Percentiles rank a stretch among this genome's conserved stretches.
phyloP scores from a whole-genome alignment of 495 filamentous ascomycete species.

The Penicillium tannophilum region DNA sequence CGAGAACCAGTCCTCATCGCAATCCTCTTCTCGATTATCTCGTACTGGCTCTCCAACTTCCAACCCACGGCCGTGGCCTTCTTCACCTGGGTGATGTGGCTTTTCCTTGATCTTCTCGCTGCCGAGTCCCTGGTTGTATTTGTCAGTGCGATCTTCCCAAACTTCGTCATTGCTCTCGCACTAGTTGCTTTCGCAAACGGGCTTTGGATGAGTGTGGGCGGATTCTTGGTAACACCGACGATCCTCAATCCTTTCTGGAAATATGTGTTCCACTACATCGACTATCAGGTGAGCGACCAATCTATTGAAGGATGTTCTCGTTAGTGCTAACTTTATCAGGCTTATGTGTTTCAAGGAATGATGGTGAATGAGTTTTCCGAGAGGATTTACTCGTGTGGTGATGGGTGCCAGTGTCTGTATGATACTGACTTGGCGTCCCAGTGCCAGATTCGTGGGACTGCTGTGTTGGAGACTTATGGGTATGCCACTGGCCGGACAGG shows the following conservation, averaged over 20 bases:
- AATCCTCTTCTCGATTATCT: constrained; percentile 69
- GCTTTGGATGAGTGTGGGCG: constrained; percentile 81
- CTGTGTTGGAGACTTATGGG: constrained; percentile 66
- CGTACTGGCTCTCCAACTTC: constrained; percentile 82
- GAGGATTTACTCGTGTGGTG: constrained; percentile 61
- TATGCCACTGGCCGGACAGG: constrained; percentile 64
- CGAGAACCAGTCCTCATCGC: constrained; percentile 60
- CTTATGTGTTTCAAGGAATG: constrained; percentile 87
- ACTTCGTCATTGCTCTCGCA: constrained; percentile 76
- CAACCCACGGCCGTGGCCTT: constrained; percentile 64
- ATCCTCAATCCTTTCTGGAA: constrained; percentile 80
- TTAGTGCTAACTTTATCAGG: constrained; percentile 25
- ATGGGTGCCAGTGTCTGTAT: constrained; percentile 69
- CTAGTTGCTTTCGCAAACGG: constrained; percentile 81
- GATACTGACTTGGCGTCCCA: constrained; percentile 58
- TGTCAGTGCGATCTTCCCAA: constrained; percentile 69
- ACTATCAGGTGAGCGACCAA: constrained; percentile 60
- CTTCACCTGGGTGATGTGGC: constrained; percentile 81
- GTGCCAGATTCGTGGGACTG: constrained; percentile 68
- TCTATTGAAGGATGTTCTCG: constrained; percentile 1
- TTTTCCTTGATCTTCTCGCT: constrained; percentile 80
- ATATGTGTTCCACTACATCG: constrained; percentile 83
- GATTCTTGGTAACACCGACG: constrained; percentile 72
- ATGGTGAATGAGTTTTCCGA: constrained; percentile 81
- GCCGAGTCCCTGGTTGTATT: constrained; percentile 81